Percentiles rank a stretch among this genome's conserved stretches.
Evolutionary conservation across 2,329 filamentous ascomycete genomes (phyloP).

Genomic region (Aspergillus hortae): DNA sequence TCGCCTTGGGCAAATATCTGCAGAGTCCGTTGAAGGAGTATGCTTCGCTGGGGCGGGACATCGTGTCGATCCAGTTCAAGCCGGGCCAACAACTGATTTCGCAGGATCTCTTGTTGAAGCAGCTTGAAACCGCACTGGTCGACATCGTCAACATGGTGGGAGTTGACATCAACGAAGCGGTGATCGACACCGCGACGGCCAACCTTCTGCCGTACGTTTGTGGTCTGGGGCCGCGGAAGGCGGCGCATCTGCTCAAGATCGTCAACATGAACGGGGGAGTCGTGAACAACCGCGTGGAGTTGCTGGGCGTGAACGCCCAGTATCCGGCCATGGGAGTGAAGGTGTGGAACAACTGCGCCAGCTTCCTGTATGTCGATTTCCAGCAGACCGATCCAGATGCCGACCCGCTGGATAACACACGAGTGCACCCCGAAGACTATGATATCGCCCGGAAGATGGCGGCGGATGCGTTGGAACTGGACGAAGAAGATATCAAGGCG

Average conservation of each 20-base stretch:
- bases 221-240: slow-evolving; percentile 88
- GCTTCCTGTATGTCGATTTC: slow-evolving; percentile 87
- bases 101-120: slow-evolving; percentile 78
- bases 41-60: slow-evolving; percentile 82
- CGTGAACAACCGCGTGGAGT: slow-evolving; percentile 77
- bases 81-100: slow-evolving; percentile 84
- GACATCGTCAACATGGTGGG: slow-evolving; percentile 98
- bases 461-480: slow-evolving; percentile 89
- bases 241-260: slow-evolving; percentile 77
- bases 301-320: slow-evolving; percentile 82
- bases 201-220: slow-evolving; percentile 88
- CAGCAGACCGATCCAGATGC: slow-evolving; percentile 76
- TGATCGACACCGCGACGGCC: slow-evolving; percentile 74
- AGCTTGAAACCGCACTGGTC: slow-evolving; percentile 93
- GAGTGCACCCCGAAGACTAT: slow-evolving; percentile 97
- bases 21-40: slow-evolving; percentile 97
- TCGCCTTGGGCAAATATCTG: slow-evolving; percentile 83
- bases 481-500: slow-evolving; percentile 96
- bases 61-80: slow-evolving; percentile 83
- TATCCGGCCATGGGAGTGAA: slow-evolving; percentile 80
- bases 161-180: slow-evolving; percentile 90
- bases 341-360: slow-evolving; percentile 96
- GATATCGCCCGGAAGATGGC: slow-evolving; percentile 98
- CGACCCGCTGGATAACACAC: slow-evolving; percentile 92
- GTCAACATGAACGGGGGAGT: slow-evolving; percentile 88